Base-by-base conservation (phyloP, 306 rosid genomes). In the Medicago arabica region DNA sequence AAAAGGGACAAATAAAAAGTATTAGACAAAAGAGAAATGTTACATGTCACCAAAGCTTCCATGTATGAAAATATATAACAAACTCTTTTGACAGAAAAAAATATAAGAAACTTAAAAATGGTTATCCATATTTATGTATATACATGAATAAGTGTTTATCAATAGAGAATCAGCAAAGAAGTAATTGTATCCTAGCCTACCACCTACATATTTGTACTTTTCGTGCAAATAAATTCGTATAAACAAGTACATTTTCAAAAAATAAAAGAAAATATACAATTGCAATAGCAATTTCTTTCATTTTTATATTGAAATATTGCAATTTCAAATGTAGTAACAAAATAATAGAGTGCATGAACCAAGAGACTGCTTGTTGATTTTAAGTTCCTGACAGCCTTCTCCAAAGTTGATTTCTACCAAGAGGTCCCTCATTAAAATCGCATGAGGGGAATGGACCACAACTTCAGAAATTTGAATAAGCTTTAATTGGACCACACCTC, bases 391-490 rank as follows among this genome's bases (percentile, higher is more conserved):
- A 21, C 75, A 10, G 43, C 21, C 5, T 47, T 70, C 28, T 63
- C 4, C 15, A 65, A 44, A 18, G 8, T 9, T 34, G 31, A 3
- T 28, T 50, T 16, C 23, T 55, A 59, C 43, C 31, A 65, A 10
- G 8, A 15, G 31, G 47, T n/a, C 14, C 23, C 16, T 65, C 53
- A 9, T 15, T 61, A 34, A 13, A 53, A 39, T 14, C 62, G 49
- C 47, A 67, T 6, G 18, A 53, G 71, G 36, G 28, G 36, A 62
- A 70, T 76, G 63, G 51, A 69, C 63, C 62, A 23, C 14, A 14
- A 41, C 70, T 3, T 19, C 28, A 34, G 18, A 62, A 62, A 36
- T 2, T 38, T 46, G 21, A 23, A 63, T 14, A 12, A 28, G 59
- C 40, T 1, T 47, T 51, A 16, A 51, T 16, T 58, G 67, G 53